Percentiles rank a stretch among this genome's conserved stretches.
Conservation (phyloP, 768 basidiomycete species). For the Podaxis sp. region DNA sequence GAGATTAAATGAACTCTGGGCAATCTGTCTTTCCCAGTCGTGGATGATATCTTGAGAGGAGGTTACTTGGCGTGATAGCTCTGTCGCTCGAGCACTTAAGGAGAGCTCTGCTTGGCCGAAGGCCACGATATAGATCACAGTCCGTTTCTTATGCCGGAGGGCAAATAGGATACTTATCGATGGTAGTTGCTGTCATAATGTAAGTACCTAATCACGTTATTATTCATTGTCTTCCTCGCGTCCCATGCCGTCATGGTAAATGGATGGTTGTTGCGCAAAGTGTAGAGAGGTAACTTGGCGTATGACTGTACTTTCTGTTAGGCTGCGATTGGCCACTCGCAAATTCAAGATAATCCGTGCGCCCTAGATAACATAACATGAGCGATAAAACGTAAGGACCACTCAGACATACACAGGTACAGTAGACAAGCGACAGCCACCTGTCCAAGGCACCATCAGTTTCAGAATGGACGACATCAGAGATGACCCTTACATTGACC, state of each 20-base stretch:
- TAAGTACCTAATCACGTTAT: not conserved
- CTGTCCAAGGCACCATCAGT: not conserved
- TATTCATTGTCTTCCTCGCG: not conserved
- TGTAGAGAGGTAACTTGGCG: not conserved
- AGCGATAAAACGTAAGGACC: not conserved
- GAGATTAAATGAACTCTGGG: conserved; percentile 13
- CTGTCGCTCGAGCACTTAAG: not conserved
- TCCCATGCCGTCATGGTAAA: not conserved
- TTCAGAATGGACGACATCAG: not conserved
- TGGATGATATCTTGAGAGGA: not conserved
- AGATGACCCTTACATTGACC: not conserved
- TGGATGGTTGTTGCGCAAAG: not conserved
- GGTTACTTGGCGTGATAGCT: not conserved
- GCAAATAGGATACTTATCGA: too few species aligned
- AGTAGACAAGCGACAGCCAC: not conserved
- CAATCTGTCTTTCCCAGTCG: not conserved
- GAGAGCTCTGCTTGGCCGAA: not conserved
- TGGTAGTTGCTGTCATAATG: too few species aligned
- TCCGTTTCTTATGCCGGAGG: too few species aligned
- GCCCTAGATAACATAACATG: not conserved
- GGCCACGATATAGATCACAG: not conserved
- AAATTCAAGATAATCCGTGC: not conserved
- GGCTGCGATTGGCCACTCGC: not conserved
- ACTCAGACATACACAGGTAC: not conserved
- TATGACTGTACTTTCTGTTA: not conserved